Conservation (phyloP, 305 asterid species). For the Nicotiana rustica region DNA sequence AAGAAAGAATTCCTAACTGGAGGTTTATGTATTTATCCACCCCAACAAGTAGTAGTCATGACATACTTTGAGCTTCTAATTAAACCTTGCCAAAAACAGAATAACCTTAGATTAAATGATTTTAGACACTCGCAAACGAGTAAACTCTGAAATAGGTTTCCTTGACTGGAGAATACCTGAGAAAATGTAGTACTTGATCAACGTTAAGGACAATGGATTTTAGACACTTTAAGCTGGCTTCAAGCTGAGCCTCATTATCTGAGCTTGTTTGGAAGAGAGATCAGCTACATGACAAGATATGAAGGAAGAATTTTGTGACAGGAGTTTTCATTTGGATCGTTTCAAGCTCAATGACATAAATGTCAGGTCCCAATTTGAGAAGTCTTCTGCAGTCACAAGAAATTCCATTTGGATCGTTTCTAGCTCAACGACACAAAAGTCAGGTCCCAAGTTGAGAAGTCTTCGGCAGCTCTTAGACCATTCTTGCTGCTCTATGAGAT, state of each 20-base stretch:
- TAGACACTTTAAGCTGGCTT: not conserved
- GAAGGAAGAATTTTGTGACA: conserved; percentile 12
- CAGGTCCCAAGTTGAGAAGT: conserved; percentile 25
- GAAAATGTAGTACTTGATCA: not conserved
- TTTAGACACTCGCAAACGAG: not conserved
- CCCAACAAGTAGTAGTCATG: not conserved
- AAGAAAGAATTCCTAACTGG: conserved; percentile 12
- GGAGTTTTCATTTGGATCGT: not conserved
- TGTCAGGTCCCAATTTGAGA: conserved; percentile 16
- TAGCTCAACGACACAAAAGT: conserved; percentile 10
- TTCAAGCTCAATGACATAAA: conserved; percentile 13
- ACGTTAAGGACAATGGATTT: not conserved
- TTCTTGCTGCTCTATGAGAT: conserved; percentile 25
- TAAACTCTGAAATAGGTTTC: conserved; percentile 4
- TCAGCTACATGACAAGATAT: not conserved
- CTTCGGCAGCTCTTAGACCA: conserved; percentile 1
- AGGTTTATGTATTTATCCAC: not conserved
- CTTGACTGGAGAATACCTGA: not conserved
- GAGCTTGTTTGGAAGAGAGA: conserved; percentile 26
- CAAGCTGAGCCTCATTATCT: not conserved
- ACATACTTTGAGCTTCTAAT: conserved; percentile 1
- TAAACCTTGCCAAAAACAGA: not conserved
- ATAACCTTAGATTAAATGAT: conserved; percentile 4
- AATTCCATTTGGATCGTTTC: not conserved
- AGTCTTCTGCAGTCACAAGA: not conserved